These are phyloP conservation scores for Auriculariales sp. DNA, from an alignment of 768 basidiomycete genomes.

Conservation along the genomic window DNA sequence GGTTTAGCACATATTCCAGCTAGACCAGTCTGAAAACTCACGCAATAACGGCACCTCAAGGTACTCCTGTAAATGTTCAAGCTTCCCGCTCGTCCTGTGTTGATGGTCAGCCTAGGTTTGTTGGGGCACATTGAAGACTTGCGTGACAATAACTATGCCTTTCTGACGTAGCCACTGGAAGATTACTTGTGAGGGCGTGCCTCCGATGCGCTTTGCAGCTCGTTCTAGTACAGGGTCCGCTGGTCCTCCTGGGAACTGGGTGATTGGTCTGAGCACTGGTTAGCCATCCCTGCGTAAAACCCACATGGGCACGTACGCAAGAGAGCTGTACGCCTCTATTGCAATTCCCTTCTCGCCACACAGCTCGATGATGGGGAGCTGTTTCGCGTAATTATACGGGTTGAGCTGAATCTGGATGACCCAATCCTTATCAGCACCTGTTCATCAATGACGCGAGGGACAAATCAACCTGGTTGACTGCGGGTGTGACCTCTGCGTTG, in stretches of 20 bases:
- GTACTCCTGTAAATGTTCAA: conserved; percentile 21
- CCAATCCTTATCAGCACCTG: not conserved
- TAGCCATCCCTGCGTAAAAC: not conserved
- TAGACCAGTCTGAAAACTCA: not conserved
- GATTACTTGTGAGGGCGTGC: conserved; percentile 17
- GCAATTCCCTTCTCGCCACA: conserved; percentile 14
- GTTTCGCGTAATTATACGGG: conserved; percentile 16
- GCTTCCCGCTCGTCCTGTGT: conserved; percentile 11
- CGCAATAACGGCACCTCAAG: conserved; percentile 8
- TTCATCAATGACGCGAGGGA: not conserved
- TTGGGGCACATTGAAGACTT: not conserved
- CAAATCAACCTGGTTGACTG: conserved; percentile 49
- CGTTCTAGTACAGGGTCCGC: conserved; percentile 13
- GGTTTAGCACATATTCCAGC: not conserved
- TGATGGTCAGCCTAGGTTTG: not conserved
- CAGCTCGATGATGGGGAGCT: conserved; percentile 13
- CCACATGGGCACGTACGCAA: conserved; percentile 6
- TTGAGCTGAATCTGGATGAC: conserved; percentile 14
- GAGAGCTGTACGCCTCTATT: conserved; percentile 17
- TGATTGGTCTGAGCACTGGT: conserved; percentile 12
- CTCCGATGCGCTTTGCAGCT: conserved; percentile 12
- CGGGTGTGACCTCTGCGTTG: conserved; percentile 51
- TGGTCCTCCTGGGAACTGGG: conserved; percentile 15
- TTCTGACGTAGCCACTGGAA: conserved; percentile 17
- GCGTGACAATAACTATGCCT: conserved; percentile 12